A percentile compares a stretch with the other conserved stretches of the same genome.
Conservation (phyloP, 768 basidiomycete species). For the Lactifluus volemus region DNA sequence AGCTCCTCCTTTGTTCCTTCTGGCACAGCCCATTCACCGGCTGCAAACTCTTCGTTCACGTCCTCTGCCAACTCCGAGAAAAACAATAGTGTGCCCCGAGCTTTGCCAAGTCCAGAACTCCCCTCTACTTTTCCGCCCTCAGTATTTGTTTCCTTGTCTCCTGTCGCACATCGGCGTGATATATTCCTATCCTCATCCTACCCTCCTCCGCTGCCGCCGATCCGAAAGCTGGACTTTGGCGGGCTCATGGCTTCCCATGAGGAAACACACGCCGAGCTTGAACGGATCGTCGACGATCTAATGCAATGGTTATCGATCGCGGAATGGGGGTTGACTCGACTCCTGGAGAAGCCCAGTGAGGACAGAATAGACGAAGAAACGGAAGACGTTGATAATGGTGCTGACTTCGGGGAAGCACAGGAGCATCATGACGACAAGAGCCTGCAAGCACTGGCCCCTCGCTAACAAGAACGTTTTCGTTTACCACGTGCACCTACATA, state of each 20-base stretch:
- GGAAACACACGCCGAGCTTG: conserved; percentile 60
- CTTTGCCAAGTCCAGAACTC: conserved; percentile 4
- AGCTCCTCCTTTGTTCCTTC: conserved; percentile 25
- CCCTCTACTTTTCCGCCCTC: conserved; percentile 3
- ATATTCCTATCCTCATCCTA: conserved; percentile 17
- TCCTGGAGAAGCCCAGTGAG: conserved; percentile 47
- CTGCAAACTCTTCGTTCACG: not conserved
- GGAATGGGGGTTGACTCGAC: conserved; percentile 57
- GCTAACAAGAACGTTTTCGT: conserved; percentile 1
- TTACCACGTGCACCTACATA: not conserved
- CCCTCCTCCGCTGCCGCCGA: conserved; percentile 27
- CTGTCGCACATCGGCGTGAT: conserved; percentile 22
- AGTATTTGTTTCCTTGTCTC: conserved; percentile 16
- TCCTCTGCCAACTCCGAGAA: not conserved
- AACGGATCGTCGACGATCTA: conserved; percentile 65
- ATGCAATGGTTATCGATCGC: conserved; percentile 67
- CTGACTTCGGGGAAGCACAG: not conserved
- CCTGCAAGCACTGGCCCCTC: conserved; percentile 4
- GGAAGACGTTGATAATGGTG: conserved; percentile 28
- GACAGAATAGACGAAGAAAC: conserved; percentile 61
- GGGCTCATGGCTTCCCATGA: conserved; percentile 44
- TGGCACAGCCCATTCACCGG: conserved; percentile 2
- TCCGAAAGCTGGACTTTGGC: conserved; percentile 65
- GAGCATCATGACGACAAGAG: conserved; percentile 1
- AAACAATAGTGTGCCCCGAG: not conserved